These are phyloP conservation scores for Komagataea norvegica DNA, from an alignment of 1,139 yeast species.

Conservation along the genomic window DNA sequence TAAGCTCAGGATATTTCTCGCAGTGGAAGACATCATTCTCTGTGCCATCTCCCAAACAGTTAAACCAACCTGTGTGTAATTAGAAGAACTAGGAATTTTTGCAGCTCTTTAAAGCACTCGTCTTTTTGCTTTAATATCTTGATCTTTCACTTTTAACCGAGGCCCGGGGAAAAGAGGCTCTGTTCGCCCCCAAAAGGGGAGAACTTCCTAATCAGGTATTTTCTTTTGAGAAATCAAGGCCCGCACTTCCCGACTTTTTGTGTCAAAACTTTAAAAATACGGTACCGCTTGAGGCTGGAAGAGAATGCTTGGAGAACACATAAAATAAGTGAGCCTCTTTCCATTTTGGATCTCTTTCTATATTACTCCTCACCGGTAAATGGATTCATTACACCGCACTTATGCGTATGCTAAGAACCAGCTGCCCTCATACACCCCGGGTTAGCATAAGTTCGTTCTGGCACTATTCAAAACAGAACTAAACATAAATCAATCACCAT, in stretches of 20 bases:
- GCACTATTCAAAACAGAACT: slow-evolving; percentile 7
- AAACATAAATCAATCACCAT: slow-evolving; percentile 9
- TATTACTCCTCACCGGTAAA: no score
- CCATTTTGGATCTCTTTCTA: no score
- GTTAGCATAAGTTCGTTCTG: slow-evolving; percentile 3
- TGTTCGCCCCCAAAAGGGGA: no score
- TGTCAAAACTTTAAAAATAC: no score
- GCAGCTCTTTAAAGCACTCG: background rate
- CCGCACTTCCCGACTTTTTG: no score
- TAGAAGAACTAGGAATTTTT: background rate
- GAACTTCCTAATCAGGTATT: no score
- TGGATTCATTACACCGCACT: background rate
- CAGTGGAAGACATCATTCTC: slow-evolving; percentile 1
- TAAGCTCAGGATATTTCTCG: slow-evolving; percentile 11
- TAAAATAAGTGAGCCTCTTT: no score
- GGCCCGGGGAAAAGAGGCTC: no score
- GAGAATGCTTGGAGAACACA: no score
- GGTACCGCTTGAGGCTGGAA: no score
- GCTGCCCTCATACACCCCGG: slow-evolving; percentile 6
- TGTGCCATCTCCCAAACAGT: background rate
- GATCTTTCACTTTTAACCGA: background rate
- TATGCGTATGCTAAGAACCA: background rate
- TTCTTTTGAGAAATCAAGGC: no score
- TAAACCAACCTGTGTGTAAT: no score
- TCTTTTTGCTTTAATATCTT: background rate